Evolutionary conservation across 345 rosid genomes (phyloP), one percentile per base, ranked within the genome.

Genomic region (Pugionium cornutum): DNA sequence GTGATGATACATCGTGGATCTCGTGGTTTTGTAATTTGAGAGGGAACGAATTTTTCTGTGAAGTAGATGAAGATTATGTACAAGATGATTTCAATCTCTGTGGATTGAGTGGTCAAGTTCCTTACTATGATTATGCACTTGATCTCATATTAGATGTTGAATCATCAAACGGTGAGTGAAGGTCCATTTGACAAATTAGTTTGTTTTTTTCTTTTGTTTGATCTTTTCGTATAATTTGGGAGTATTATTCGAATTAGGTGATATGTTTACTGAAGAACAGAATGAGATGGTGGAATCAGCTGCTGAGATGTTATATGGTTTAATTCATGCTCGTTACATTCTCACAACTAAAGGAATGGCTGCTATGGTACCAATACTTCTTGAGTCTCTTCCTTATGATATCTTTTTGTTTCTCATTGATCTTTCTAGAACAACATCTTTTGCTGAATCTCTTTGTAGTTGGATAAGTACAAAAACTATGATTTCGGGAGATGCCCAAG

Each of bases 81-180:
- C 97, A 89, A 57, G 98, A 92, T 76, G 98, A 92, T 72, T 92
- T 92, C 46, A 92, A 92, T 77, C 97, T 92, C 3, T 92, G 97
- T 72, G 98, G 98, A 36, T 76, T 92, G 76, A 92, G 97, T 82
- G 79, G 92, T 78, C 97, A 18, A 18, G 18, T 18, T 18, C 18
- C 18, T 18, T 18, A 18, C 18, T 18, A 18, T 18, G 78, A 75
- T 64, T 92, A 83, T 73, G 98, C 98, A 3, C 96, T 92, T 69
- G 98, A 92, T 78, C 80, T 89, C 9, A 92, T 89, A 42, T 73
- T 92, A 77, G 98, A 92, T 37, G 83, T 92, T 56, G 97, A 92
- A 75, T 88, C 94, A 61, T 92, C 98, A 29, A 95, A 90, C 56
- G 89, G 98, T 89, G 78, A 83, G 83, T 9, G 9, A 28, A 2